phyloP scores from a whole-genome alignment of 305 asterid genomes.

The Fraxinus velutina region DNA sequence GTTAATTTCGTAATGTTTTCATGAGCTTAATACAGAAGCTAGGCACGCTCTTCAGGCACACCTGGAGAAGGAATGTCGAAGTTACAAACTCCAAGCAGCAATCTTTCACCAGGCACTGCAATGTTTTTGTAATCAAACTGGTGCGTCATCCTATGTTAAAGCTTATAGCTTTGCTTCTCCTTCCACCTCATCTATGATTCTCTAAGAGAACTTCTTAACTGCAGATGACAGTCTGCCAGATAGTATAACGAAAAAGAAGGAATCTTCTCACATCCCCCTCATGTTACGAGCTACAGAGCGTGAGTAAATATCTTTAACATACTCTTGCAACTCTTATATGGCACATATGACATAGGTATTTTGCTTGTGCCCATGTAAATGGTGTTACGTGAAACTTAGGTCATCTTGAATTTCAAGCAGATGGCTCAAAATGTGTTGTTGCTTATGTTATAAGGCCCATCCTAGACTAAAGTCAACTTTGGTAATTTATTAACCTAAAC shows the following conservation, averaged over 20 bases:
- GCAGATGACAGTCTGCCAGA: constrained; percentile 49
- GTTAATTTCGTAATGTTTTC: constrained; percentile 17
- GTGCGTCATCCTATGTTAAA: constrained; percentile 21
- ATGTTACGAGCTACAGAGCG: constrained; percentile 81
- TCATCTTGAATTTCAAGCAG: background rate
- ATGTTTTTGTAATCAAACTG: constrained; percentile 35
- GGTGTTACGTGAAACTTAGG: background rate
- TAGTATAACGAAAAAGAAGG: constrained; percentile 50
- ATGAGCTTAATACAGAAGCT: constrained; percentile 50
- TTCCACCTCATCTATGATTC: constrained; percentile 18
- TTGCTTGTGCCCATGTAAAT: background rate
- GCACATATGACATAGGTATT: background rate
- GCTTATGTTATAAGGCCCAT: background rate
- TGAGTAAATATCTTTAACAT: constrained; percentile 39
- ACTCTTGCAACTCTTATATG: background rate
- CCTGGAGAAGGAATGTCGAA: constrained; percentile 68
- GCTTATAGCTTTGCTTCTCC: constrained; percentile 14
- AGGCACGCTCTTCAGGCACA: constrained; percentile 61
- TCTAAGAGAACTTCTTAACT: constrained; percentile 31
- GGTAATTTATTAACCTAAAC: background rate
- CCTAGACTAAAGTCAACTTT: background rate
- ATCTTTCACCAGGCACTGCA: constrained; percentile 71
- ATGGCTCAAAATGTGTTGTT: background rate
- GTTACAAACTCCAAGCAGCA: constrained; percentile 67
- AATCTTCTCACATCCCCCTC: constrained; percentile 56